These are phyloP conservation scores for Torrubiellomyces zombiae DNA, from an alignment of 2,329 filamentous ascomycete species.

Conservation along the genomic window DNA sequence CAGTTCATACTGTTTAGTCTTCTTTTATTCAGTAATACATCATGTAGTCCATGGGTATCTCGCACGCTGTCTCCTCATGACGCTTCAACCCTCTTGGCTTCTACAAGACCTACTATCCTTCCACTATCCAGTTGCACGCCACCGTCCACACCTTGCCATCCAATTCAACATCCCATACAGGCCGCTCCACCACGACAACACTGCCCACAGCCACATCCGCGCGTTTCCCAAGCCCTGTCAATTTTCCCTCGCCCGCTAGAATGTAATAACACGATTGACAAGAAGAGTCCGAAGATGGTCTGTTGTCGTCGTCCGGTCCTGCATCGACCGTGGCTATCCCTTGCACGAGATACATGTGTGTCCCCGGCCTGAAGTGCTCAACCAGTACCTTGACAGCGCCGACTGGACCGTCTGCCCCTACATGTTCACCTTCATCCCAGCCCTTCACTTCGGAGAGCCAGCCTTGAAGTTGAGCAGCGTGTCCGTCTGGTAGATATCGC, in stretches of 20 bases:
- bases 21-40: neutral
- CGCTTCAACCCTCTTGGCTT: no score
- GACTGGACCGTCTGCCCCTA: constrained; percentile 3
- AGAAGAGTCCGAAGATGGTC: no score
- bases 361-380: constrained; percentile 14
- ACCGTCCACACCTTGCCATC: constrained; percentile 19
- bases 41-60: no score
- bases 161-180: constrained; percentile 21
- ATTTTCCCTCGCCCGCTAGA: constrained; percentile 19
- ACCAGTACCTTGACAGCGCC: constrained; percentile 11
- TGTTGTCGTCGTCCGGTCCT: constrained; percentile 5
- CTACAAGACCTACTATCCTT: no score
- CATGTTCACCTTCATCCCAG: constrained; percentile 10
- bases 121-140: constrained; percentile 20
- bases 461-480: constrained; percentile 22
- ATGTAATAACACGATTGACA: no score
- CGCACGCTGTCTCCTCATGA: no score
- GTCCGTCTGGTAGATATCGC: constrained; percentile 18
- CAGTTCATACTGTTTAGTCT: no score
- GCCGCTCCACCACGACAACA: constrained; percentile 16
- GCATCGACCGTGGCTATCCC: constrained; percentile 4
- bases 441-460: constrained; percentile 24
- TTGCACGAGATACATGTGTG: constrained; percentile 18
- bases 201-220: constrained; percentile 13
- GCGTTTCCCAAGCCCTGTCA: constrained; percentile 18